Evolutionary conservation across 352 stramenopile species (phyloP).

Genomic region (Plasmopara halstedii): DNA sequence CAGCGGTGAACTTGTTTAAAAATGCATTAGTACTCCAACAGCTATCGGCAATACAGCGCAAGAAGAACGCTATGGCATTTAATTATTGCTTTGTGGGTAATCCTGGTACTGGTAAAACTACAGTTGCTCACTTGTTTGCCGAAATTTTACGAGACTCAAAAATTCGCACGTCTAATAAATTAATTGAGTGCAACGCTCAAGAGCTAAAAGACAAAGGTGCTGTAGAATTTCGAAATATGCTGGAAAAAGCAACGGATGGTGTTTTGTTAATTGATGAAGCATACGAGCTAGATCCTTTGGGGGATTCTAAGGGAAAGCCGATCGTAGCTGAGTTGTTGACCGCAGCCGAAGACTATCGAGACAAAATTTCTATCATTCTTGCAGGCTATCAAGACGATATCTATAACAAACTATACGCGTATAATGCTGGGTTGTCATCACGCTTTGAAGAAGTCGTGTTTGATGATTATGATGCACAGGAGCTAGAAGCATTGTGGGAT

Average conservation of each 20-base stretch:
- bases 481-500: constrained; percentile 77
- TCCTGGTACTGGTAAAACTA: constrained; percentile 71
- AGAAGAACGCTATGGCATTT: constrained; percentile 59
- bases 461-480: constrained; percentile 86
- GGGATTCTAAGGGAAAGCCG: constrained; percentile 68
- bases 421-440: constrained; percentile 83
- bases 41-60: constrained; percentile 44
- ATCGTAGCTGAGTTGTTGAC: constrained; percentile 87
- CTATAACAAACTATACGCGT: constrained; percentile 88
- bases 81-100: constrained; percentile 80
- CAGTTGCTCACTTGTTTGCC: constrained; percentile 78
- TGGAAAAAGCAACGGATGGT: constrained; percentile 64
- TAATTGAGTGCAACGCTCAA: constrained; percentile 46
- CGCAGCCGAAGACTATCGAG: constrained; percentile 52
- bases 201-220: constrained; percentile 64
- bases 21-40: constrained; percentile 47
- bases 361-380: constrained; percentile 85
- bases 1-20: constrained; percentile 69
- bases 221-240: constrained; percentile 65
- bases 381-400: constrained; percentile 88
- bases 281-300: constrained; percentile 82
- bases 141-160: constrained; percentile 66
- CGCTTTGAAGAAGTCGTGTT: constrained; percentile 85
- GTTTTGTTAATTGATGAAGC: constrained; percentile 92
- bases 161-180: constrained; percentile 38